Base-by-base conservation (phyloP, 805 yeast genomes). In the Yarrowia yakushimensis region DNA sequence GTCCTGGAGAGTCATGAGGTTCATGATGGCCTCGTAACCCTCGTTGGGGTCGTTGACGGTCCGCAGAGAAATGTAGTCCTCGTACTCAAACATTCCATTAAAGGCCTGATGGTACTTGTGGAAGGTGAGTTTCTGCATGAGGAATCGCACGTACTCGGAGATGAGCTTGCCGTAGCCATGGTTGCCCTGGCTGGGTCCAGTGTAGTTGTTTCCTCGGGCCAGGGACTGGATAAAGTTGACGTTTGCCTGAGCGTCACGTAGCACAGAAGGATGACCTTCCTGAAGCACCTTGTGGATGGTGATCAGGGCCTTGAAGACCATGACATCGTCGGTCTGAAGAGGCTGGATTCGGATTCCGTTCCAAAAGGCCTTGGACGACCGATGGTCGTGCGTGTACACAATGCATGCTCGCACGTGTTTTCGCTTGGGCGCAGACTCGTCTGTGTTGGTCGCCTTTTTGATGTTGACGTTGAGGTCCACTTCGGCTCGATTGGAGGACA, bases 351-450 rank as follows among this genome's bases (percentile, higher is more conserved):
- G 90, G 65, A 93, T 77, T 1, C 86, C 85, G 68, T 88, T 85
- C 93, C 97, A 93, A 69, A 92, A 88, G 10, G 88, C 89, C 63
- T 84, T 80, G 3, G 96, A 85, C 39, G 90, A 84, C 71, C 88
- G 87, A 70, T 90, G 93, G 74, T 94, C 99, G 97, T 97, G 93
- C 0, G 97, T 90, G 74, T 87, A 92, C 37, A 93, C 96, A 65
- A 92, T 92, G 77, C 97, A 90, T 1, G 96, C 90, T 70, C 99
- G 80, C 6, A 93, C 98, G 75, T 93, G 99, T 73, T 93, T 93
- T 68, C 99, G 80, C 74, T 93, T 93, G 1, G 99, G 97, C 0
- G 97, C 96, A 4, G 88, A 81, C 71, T 91, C 97, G 25, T 91
- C 97, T 18, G 82, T 66, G 25, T 87, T 85, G 64, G 96, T 87